Percentiles rank a stretch among this genome's conserved stretches.
These are phyloP conservation scores for Russula abietina DNA, from an alignment of 768 basidiomycete genomes.

Conservation along the genomic window DNA sequence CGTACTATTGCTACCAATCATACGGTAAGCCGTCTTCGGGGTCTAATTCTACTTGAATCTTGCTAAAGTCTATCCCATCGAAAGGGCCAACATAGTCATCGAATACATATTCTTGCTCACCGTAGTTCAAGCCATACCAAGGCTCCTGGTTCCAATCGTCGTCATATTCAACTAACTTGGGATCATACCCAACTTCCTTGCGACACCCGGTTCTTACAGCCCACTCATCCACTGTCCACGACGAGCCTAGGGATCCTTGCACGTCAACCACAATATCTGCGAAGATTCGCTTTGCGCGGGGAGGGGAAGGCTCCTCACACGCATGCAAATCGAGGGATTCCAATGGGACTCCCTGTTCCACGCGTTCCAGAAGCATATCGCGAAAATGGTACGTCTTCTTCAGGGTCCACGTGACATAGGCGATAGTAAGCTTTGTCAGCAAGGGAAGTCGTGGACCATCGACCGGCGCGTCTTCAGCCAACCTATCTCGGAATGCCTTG, in stretches of 20 bases:
- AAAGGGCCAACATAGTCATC: too few species aligned
- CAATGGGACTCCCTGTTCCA: not conserved
- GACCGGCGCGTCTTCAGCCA: not conserved
- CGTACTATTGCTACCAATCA: too few species aligned
- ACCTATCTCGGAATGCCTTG: not conserved
- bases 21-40: too few species aligned
- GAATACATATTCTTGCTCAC: too few species aligned
- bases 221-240: too few species aligned
- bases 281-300: not conserved
- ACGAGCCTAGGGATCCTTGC: not conserved
- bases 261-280: constrained; percentile 5
- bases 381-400: not conserved
- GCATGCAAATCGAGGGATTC: constrained; percentile 1
- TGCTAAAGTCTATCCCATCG: too few species aligned
- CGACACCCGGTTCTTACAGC: not conserved
- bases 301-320: not conserved
- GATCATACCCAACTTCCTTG: too few species aligned
- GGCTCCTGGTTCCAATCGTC: too few species aligned
- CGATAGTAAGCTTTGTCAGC: not conserved
- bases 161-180: too few species aligned
- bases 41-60: too few species aligned
- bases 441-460: not conserved
- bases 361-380: not conserved
- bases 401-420: not conserved
- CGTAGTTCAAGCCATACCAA: too few species aligned